A percentile compares a stretch with the other conserved stretches of the same genome.
Evolutionary conservation across 1,284 basidiomycete species (phyloP).

Genomic region (Cryptococcus depauperatus): DNA sequence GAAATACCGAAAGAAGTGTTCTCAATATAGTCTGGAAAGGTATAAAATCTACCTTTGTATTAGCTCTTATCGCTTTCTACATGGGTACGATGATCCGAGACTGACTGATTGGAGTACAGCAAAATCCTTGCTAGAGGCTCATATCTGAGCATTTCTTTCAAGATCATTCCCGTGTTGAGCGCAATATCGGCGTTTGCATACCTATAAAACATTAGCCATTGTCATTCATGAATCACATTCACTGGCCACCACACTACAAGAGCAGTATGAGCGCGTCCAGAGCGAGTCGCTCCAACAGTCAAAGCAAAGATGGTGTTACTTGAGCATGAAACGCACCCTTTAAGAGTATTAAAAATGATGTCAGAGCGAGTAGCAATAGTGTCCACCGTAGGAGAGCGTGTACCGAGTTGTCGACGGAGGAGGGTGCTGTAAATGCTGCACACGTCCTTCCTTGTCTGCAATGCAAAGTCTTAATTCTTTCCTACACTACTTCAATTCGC

Average conservation of each 20-base stretch:
- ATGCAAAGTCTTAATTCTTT: too few relatives aligned
- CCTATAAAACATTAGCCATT: slow-evolving; percentile 29
- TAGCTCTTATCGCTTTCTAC: not conserved
- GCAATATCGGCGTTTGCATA: slow-evolving; percentile 93
- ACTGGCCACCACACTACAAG: not conserved
- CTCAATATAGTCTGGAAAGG: slow-evolving; percentile 94
- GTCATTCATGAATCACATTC: not conserved
- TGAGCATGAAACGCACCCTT: slow-evolving; percentile 49
- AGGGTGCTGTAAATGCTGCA: slow-evolving; percentile 95
- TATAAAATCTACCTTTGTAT: slow-evolving; percentile 69
- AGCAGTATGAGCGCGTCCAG: not conserved
- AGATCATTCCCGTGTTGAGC: slow-evolving; percentile 94
- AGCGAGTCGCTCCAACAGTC: not conserved
- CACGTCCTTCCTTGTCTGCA: slow-evolving; percentile 71
- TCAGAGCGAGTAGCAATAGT: slow-evolving; percentile 78
- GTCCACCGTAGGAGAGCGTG: slow-evolving; percentile 89
- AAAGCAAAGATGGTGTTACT: not conserved
- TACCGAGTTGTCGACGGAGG: slow-evolving; percentile 87
- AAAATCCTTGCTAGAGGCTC: slow-evolving; percentile 85
- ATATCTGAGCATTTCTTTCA: slow-evolving; percentile 93
- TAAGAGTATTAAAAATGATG: slow-evolving; percentile 78
- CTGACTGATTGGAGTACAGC: slow-evolving; percentile 85
- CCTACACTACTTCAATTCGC: too few relatives aligned
- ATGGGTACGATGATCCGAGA: slow-evolving; percentile 14
- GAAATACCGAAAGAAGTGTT: slow-evolving; percentile 96